Evolutionary conservation across 345 rosid species (phyloP).

Genomic region (Hypericum androsaemum): DNA sequence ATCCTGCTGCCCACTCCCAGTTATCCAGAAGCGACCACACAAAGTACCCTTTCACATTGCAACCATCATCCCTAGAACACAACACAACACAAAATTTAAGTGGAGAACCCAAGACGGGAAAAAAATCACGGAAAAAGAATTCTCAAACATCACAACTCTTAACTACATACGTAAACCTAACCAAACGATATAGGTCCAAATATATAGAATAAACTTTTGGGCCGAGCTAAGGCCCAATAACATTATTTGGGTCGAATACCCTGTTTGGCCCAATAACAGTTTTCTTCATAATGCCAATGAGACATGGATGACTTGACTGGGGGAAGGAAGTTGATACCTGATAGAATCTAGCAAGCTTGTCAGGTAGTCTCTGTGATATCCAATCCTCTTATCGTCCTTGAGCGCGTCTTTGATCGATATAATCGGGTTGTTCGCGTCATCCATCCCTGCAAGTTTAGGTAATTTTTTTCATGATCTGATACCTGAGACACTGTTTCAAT

Average conservation of each 20-base stretch:
- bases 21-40: conserved; percentile 87
- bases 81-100: conserved; percentile 3
- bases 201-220: no score
- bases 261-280: no score
- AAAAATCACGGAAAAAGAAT: no score
- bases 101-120: background rate
- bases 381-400: conserved; percentile 74
- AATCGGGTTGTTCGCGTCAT: conserved; percentile 48
- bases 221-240: no score
- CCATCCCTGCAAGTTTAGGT: conserved; percentile 61
- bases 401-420: conserved; percentile 46
- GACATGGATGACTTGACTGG: background rate
- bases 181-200: no score
- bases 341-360: conserved; percentile 68
- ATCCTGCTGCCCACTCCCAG: conserved; percentile 95
- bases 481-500: background rate
- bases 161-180: no score
- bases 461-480: background rate
- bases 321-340: conserved; percentile 24
- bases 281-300: no score
- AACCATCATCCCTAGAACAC: conserved; percentile 72
- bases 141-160: no score
- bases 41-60: conserved; percentile 91
- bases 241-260: no score
- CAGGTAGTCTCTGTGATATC: conserved; percentile 69